Base-by-base conservation (phyloP, 176 grass and related monocot species). In the Musa troglodytarum region DNA sequence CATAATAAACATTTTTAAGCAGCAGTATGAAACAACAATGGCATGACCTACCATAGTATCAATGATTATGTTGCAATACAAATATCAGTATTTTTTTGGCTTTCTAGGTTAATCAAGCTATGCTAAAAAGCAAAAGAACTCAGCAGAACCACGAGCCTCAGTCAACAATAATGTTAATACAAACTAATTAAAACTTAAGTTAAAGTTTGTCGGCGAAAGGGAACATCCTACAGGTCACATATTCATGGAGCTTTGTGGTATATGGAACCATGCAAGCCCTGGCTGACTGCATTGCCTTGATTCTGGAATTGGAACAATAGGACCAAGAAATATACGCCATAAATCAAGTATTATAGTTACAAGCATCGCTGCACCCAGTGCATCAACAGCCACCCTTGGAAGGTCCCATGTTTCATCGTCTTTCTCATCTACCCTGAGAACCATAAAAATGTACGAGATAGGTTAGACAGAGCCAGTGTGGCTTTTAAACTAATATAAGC, bases 281-380 rank as follows among this genome's bases (percentile, higher is more conserved):
- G 82, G 85, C 68, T 90, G 86, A 10, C 66, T 69, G 6, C 90
- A 97, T 29, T 52, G 77, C 76, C 71, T 88, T n/a, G 83, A 87
- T 70, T 88, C 93, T 0, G 85, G 76, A 14, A 72, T 80, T 21
- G 83, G 49, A 14, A 92, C 77, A 71, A 97, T 85, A 65, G 93
- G 88, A 53, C 93, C 93, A 68, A 97, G 58, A 67, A 93, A 97
- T 83, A 97, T 88, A n/a, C 93, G 90, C 93, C 93, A 97, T 1
- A 97, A 34, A 63, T 97, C 93, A 0, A 97, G 86, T 24, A 97
- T 88, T 74, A 97, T 97, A 1, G 93, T 97, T 5, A 93, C 93
- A 19, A 97, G 90, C 93, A 97, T 97, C 0, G 93, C 93, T 16
- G 93, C 93, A 0, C 93, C 93, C 23, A 93, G 24, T 53, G 90